Evolutionary conservation across 768 basidiomycete genomes (phyloP).

Genomic region (Leccinum boreale): DNA sequence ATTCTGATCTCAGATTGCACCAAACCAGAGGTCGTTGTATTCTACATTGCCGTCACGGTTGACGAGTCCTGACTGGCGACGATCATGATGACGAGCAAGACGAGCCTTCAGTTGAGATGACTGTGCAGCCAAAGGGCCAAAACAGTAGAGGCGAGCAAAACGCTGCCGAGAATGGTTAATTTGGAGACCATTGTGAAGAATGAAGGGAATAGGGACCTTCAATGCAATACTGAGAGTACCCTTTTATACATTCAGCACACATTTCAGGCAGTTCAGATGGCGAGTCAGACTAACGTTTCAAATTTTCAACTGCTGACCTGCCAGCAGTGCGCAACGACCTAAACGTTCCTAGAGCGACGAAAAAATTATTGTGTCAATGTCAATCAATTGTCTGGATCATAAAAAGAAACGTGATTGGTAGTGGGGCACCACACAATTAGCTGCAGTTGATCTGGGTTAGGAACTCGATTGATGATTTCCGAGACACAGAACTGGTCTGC

Average conservation of each 20-base stretch:
- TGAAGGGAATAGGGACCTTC: neutral
- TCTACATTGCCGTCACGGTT: constrained; percentile 1
- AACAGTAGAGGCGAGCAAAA: constrained; percentile 18
- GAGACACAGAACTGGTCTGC: neutral
- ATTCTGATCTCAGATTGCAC: constrained; percentile 9
- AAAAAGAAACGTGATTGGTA: too few species aligned
- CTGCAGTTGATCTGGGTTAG: neutral
- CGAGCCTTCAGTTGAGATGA: constrained; percentile 14
- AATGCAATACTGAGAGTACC: neutral
- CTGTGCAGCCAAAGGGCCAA: constrained; percentile 14
- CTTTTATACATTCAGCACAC: neutral
- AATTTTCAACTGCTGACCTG: neutral
- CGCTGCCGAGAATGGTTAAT: constrained; percentile 8
- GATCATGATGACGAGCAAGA: constrained; percentile 12
- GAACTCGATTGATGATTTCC: neutral
- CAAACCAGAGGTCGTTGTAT: constrained; percentile 21
- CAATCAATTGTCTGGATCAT: neutral
- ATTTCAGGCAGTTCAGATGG: neutral
- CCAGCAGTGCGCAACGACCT: neutral
- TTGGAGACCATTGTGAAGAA: constrained; percentile 17
- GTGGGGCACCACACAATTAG: neutral
- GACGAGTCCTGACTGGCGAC: constrained; percentile 10
- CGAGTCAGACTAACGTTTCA: neutral
- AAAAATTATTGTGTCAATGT: neutral
- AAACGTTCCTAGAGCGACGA: neutral